A percentile compares a stretch with the other conserved stretches of the same genome.
phyloP scores from a whole-genome alignment of 1,284 basidiomycete species.

The Irpex sp. region DNA sequence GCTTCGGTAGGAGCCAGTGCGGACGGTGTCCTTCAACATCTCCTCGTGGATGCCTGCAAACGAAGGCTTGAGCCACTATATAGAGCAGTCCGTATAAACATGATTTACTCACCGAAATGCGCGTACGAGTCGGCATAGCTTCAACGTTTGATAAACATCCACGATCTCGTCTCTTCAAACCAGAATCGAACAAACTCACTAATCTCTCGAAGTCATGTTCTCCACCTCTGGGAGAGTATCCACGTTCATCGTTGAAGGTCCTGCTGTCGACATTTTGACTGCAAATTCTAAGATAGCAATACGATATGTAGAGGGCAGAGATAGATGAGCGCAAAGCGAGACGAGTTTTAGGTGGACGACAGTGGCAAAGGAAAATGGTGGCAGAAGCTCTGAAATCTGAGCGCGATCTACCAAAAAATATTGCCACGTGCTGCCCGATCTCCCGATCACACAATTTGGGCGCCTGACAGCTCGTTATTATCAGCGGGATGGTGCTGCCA shows the following conservation, averaged over 20 bases:
- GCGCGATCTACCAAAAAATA: background rate
- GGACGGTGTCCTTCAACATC: conserved; percentile 98
- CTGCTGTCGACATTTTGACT: conserved; percentile 41
- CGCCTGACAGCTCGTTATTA: no score
- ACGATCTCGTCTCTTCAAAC: conserved; percentile 26
- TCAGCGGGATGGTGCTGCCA: no score
- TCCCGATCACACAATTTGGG: background rate
- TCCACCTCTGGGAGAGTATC: conserved; percentile 22
- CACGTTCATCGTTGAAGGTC: conserved; percentile 31
- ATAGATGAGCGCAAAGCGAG: background rate
- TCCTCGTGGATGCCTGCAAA: conserved; percentile 90
- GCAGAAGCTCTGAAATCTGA: background rate
- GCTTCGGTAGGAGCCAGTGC: conserved; percentile 92
- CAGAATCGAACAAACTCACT: conserved; percentile 52
- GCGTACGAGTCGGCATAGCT: conserved; percentile 93
- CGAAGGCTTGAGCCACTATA: background rate
- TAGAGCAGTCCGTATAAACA: no score
- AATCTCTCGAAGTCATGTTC: conserved; percentile 76
- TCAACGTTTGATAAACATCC: conserved; percentile 24
- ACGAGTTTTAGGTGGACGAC: background rate
- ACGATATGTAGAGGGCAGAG: background rate
- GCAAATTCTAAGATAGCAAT: background rate
- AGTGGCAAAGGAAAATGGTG: background rate
- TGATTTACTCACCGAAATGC: conserved; percentile 72
- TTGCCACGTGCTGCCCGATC: background rate